These are phyloP conservation scores for Colletotrichum melonis DNA, from an alignment of 2,329 filamentous ascomycete genomes.

Conservation along the genomic window DNA sequence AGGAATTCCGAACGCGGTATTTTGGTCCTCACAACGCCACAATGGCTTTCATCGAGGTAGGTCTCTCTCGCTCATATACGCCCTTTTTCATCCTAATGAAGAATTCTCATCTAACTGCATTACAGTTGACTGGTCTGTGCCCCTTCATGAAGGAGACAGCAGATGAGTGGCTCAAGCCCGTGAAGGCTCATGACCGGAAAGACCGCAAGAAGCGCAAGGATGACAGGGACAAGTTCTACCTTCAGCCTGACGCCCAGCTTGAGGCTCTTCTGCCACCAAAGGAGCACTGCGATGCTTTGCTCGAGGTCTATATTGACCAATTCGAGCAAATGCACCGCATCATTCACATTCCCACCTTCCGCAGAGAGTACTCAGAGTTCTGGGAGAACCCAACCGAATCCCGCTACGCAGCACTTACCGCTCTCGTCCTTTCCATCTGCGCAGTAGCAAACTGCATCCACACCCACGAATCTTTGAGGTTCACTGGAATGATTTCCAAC, in stretches of 20 bases:
- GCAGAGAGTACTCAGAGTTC: conserved; percentile 65
- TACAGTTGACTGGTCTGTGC: conserved; percentile 62
- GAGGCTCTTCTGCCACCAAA: conserved; percentile 62
- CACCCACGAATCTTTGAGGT: conserved; percentile 63
- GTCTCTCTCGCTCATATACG: neutral
- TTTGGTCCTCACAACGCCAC: conserved; percentile 71
- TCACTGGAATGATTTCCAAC: conserved; percentile 68
- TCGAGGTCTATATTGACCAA: conserved; percentile 63
- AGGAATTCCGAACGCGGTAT: conserved; percentile 70
- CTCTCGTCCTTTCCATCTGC: conserved; percentile 69
- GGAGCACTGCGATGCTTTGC: conserved; percentile 60
- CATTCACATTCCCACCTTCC: conserved; percentile 70
- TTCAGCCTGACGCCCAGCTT: conserved; percentile 59
- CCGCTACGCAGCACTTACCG: conserved; percentile 65
- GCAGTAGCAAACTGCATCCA: conserved; percentile 69
- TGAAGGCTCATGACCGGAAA: conserved; percentile 66
- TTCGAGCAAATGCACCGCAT: conserved; percentile 68
- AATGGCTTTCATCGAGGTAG: conserved; percentile 67
- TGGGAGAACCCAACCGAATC: conserved; percentile 59
- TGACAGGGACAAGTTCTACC: conserved; percentile 62
- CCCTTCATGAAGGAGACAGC: conserved; percentile 73
- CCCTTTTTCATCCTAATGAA: neutral
- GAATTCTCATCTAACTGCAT: conserved; percentile 18
- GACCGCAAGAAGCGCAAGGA: conserved; percentile 65
- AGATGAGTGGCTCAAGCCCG: conserved; percentile 69